Percentiles rank a stretch among this genome's conserved stretches.
These are phyloP conservation scores for Lactarius tabidus DNA, from an alignment of 768 basidiomycete genomes.

Conservation along the genomic window DNA sequence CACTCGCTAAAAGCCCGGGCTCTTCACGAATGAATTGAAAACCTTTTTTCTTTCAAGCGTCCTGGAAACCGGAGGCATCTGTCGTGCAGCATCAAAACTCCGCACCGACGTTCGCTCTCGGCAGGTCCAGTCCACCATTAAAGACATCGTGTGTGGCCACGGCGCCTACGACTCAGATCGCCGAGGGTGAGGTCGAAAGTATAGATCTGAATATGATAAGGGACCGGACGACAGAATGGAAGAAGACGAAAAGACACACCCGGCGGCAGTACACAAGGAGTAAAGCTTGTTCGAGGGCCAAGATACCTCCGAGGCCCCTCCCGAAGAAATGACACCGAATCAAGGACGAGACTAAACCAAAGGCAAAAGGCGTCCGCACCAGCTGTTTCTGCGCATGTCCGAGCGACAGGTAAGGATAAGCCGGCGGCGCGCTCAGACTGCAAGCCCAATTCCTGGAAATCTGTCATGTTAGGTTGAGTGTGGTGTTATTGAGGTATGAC, in stretches of 20 bases:
- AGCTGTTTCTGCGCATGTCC: not conserved
- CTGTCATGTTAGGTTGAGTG: not conserved
- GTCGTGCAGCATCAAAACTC: constrained; percentile 27
- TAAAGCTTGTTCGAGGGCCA: not conserved
- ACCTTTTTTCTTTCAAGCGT: not conserved
- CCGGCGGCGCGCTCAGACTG: not conserved
- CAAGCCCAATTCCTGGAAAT: not conserved
- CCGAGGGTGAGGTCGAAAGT: not conserved
- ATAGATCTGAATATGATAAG: not conserved
- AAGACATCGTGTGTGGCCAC: not conserved
- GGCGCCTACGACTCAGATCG: not conserved
- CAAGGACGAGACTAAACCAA: not conserved
- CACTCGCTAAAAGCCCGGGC: not conserved
- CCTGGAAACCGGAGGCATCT: constrained; percentile 1
- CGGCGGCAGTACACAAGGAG: not conserved
- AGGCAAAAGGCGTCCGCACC: not conserved
- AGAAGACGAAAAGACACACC: not conserved
- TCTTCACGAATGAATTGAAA: not conserved
- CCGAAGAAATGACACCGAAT: not conserved
- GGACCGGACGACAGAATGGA: not conserved
- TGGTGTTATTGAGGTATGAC: not conserved
- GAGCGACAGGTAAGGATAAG: not conserved
- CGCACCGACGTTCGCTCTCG: not conserved
- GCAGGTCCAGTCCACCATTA: not conserved
- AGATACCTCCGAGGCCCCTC: not conserved